These are phyloP conservation scores for Exobasidium rhododendri DNA, from an alignment of 1,284 basidiomycete genomes.

Conservation along the genomic window DNA sequence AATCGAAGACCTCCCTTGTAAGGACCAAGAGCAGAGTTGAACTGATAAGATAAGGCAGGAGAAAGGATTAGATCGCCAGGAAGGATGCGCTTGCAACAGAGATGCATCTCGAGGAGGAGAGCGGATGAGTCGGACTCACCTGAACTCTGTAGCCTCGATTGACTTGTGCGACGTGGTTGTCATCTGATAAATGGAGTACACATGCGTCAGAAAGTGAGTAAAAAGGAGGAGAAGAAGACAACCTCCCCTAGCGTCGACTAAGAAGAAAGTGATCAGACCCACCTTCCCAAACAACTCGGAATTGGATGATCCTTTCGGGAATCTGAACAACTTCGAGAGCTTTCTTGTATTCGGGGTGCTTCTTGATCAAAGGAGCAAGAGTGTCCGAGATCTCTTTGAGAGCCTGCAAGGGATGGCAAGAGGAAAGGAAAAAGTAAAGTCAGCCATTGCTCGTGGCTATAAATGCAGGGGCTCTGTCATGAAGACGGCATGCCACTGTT, in stretches of 20 bases:
- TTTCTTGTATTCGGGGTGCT: conserved; percentile 70
- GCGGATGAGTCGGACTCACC: too few species aligned
- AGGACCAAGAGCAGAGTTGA: conserved; percentile 76
- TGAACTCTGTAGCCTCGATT: conserved; percentile 73
- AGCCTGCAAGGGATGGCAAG: conserved; percentile 57
- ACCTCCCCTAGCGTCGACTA: neutral
- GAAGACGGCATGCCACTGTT: too few species aligned
- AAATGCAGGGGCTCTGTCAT: too few species aligned
- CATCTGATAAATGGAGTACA: too few species aligned
- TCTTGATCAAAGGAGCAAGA: conserved; percentile 67
- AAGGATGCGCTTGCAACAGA: neutral
- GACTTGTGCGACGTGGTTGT: conserved; percentile 61
- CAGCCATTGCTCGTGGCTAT: neutral
- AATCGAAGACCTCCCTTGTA: conserved; percentile 80
- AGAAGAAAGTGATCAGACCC: conserved; percentile 56
- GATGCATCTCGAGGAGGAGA: neutral
- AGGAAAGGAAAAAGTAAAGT: conserved; percentile 1
- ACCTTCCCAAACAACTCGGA: conserved; percentile 70
- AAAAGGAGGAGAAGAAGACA: neutral
- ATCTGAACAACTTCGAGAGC: conserved; percentile 70
- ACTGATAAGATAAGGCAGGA: conserved; percentile 57
- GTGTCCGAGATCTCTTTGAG: conserved; percentile 67
- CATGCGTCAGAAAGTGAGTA: too few species aligned
- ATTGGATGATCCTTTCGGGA: conserved; percentile 69
- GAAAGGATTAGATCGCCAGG: conserved; percentile 4